Conservation (phyloP, 2,329 filamentous ascomycete species). For the Epicoccum nigrum region DNA sequence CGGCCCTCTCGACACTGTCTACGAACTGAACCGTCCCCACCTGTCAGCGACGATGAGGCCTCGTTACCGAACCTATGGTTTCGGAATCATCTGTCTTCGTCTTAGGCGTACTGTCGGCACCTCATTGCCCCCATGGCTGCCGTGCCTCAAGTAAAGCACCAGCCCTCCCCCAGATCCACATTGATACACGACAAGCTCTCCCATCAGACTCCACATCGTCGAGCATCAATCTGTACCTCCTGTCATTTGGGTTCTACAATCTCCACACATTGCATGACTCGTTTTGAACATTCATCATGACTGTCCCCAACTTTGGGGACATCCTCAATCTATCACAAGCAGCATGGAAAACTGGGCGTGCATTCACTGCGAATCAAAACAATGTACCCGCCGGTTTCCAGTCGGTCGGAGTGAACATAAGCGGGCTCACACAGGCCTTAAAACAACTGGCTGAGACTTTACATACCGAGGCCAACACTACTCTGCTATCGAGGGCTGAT, state of each 20-base stretch:
- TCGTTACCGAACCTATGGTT: slow-evolving; percentile 30
- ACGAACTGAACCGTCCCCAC: slow-evolving; percentile 22
- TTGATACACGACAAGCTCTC: not conserved
- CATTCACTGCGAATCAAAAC: slow-evolving; percentile 51
- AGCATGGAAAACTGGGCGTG: slow-evolving; percentile 54
- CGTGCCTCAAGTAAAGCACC: slow-evolving; percentile 27
- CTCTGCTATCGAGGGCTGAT: slow-evolving; percentile 40
- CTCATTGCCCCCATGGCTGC: slow-evolving; percentile 30
- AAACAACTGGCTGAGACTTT: slow-evolving; percentile 54
- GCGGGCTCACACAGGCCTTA: slow-evolving; percentile 50
- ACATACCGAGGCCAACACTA: slow-evolving; percentile 43
- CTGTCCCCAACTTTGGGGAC: slow-evolving; percentile 50
- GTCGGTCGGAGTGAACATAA: slow-evolving; percentile 51
- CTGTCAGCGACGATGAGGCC: slow-evolving; percentile 18
- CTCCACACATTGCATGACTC: not conserved
- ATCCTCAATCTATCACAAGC: slow-evolving; percentile 55
- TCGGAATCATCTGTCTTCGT: slow-evolving; percentile 20
- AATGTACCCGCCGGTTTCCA: slow-evolving; percentile 51
- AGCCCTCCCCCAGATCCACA: slow-evolving; percentile 26
- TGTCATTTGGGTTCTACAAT: not conserved
- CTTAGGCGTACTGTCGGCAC: slow-evolving; percentile 19
- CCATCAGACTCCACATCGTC: not conserved
- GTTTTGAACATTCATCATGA: slow-evolving; percentile 25
- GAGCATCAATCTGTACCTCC: not conserved
- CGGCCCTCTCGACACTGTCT: slow-evolving; percentile 19